Conservation (phyloP, 2,329 filamentous ascomycete genomes). For the Coniosporium tulheliwenetii region DNA sequence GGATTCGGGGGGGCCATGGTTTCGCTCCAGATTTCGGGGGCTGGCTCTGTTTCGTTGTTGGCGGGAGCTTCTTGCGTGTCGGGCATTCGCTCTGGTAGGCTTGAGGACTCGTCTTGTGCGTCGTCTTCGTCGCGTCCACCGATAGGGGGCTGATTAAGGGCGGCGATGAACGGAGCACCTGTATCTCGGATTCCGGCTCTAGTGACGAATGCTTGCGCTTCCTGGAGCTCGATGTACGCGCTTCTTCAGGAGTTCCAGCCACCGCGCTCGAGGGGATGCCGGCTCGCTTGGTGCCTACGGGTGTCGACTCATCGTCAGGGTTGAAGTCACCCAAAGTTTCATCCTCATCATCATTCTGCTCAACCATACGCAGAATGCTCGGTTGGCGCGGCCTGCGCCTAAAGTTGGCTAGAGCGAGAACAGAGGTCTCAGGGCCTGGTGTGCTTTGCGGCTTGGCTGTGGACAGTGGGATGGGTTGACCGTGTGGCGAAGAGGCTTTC, state of each 20-base stretch:
- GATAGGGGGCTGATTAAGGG: conserved; percentile 6
- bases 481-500: not conserved
- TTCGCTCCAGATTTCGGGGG: conserved; percentile 17
- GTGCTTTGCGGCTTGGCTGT: conserved; percentile 26
- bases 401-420: conserved; percentile 34
- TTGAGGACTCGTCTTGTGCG: not conserved
- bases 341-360: conserved; percentile 29
- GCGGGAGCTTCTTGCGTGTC: not conserved
- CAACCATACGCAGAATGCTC: conserved; percentile 33
- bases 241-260: not conserved
- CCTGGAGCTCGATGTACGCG: conserved; percentile 13
- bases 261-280: not conserved
- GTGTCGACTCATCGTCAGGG: conserved; percentile 54
- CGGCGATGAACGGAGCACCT: conserved; percentile 23
- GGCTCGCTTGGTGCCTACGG: conserved; percentile 29
- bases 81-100: not conserved
- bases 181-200: conserved; percentile 13
- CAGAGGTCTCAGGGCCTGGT: conserved; percentile 26
- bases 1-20: conserved; percentile 28
- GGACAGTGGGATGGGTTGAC: conserved; percentile 17
- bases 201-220: conserved; percentile 20
- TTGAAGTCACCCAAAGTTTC: conserved; percentile 28
- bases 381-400: conserved; percentile 31
- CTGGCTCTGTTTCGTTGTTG: conserved; percentile 7
- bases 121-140: not conserved